Evolutionary conservation across 176 grass and related monocot species (phyloP).

Genomic region (Carex parvula): DNA sequence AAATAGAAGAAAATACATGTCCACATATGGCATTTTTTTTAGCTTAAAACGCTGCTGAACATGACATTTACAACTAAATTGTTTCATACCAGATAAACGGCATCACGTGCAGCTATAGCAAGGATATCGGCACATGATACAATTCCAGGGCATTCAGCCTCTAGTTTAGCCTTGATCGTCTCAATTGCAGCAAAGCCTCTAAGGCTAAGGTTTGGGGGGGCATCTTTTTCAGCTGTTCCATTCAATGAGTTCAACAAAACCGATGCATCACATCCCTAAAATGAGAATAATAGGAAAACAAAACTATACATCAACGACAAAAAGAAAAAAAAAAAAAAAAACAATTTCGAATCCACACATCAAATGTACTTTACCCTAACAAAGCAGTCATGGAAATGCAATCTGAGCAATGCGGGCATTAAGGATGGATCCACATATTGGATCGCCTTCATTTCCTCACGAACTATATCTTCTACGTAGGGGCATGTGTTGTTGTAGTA

Average conservation of each 20-base stretch:
- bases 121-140: constrained; percentile 78
- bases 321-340: background rate
- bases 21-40: too few species aligned
- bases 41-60: too few species aligned
- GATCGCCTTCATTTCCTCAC: background rate
- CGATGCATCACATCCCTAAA: constrained; percentile 44
- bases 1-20: too few species aligned
- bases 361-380: constrained; percentile 16
- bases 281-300: background rate
- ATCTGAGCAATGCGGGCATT: constrained; percentile 31
- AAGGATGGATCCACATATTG: constrained; percentile 38
- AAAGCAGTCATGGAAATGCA: constrained; percentile 76
- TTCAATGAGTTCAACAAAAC: constrained; percentile 48
- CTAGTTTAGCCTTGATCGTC: constrained; percentile 44
- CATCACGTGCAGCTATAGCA: constrained; percentile 59
- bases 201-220: constrained; percentile 41
- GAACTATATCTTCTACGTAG: constrained; percentile 35
- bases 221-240: constrained; percentile 47
- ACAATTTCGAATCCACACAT: too few species aligned
- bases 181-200: constrained; percentile 64
- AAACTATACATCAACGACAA: background rate
- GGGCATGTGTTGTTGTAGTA: constrained; percentile 33
- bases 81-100: constrained; percentile 48
- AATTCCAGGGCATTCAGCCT: constrained; percentile 39
- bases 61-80: too few species aligned